Evolutionary conservation across 2,329 filamentous ascomycete species (phyloP).

Genomic region (Alternaria viburni): DNA sequence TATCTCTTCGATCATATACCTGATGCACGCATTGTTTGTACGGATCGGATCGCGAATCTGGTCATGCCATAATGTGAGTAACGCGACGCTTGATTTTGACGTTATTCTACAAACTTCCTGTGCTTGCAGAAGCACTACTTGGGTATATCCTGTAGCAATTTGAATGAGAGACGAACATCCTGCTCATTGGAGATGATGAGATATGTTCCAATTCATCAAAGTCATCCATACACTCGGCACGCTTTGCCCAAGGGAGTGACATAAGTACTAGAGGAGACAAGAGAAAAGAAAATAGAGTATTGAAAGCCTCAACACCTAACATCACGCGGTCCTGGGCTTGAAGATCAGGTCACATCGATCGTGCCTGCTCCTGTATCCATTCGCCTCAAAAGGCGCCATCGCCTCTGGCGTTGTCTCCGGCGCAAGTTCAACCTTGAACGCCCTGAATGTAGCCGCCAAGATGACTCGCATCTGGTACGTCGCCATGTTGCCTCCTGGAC

Average conservation of each 20-base stretch:
- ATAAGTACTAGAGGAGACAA: not conserved
- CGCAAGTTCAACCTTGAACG: slow-evolving; percentile 20
- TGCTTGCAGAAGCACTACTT: not conserved
- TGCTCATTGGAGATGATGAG: not conserved
- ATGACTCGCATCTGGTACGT: slow-evolving; percentile 29
- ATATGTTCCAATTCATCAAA: not conserved
- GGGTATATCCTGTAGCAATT: not conserved
- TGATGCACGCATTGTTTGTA: not conserved
- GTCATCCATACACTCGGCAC: not conserved
- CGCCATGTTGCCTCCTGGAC: slow-evolving; percentile 30
- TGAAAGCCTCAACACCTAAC: not conserved
- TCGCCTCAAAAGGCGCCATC: slow-evolving; percentile 30
- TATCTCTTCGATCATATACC: not conserved
- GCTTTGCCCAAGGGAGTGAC: not conserved
- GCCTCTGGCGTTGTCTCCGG: slow-evolving; percentile 25
- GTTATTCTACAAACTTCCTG: not conserved
- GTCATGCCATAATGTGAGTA: not conserved
- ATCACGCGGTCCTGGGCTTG: slow-evolving; percentile 5
- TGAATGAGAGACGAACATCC: not conserved
- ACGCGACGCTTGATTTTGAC: not conserved
- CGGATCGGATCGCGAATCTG: not conserved
- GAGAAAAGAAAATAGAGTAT: not conserved
- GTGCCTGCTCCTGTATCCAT: slow-evolving; percentile 24
- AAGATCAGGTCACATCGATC: slow-evolving; percentile 27
- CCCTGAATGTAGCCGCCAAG: slow-evolving; percentile 21